Conservation (phyloP, 169 alveolate species). For the Eimeria acervulina region DNA sequence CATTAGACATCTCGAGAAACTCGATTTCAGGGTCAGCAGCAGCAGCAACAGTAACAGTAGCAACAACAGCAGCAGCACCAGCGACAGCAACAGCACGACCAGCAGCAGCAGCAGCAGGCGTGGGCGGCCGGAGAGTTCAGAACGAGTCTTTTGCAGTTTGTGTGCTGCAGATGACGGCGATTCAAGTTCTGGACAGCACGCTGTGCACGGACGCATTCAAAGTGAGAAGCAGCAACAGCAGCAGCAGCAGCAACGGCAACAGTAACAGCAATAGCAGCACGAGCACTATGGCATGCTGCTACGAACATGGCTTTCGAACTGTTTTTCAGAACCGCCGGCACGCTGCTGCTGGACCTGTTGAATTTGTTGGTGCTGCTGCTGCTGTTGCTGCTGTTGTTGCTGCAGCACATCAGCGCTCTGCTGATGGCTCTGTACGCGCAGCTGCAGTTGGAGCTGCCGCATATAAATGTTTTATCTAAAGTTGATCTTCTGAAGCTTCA, state of each 20-base stretch:
- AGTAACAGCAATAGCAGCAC: conserved; percentile 20
- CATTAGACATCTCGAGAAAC: conserved; percentile 88
- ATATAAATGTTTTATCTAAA: conserved; percentile 95
- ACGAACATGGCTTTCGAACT: too few relatives aligned
- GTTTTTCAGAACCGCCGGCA: conserved; percentile 31
- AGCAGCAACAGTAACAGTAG: background rate
- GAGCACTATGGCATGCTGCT: too few relatives aligned
- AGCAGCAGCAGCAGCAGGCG: background rate
- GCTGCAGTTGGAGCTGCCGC: conserved; percentile 97
- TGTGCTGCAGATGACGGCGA: conserved; percentile 87
- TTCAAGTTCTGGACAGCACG: conserved; percentile 96
- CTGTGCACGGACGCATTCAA: conserved; percentile 94
- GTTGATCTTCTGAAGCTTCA: conserved; percentile 91
- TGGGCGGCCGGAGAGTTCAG: background rate
- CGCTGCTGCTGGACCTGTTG: too few relatives aligned
- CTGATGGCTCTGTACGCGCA: conserved; percentile 96
- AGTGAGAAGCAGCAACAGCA: conserved; percentile 68
- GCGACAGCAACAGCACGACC: background rate
- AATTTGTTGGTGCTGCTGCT: too few relatives aligned
- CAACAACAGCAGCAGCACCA: background rate
- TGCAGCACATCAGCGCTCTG: conserved; percentile 95
- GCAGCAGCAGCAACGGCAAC: conserved; percentile 19
- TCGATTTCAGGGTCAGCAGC: conserved; percentile 87
- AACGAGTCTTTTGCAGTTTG: background rate
- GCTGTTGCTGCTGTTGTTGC: background rate